A percentile compares a stretch with the other conserved stretches of the same genome.
Evolutionary conservation across 2,329 filamentous ascomycete species (phyloP).

Genomic region (Epichloe elymi): DNA sequence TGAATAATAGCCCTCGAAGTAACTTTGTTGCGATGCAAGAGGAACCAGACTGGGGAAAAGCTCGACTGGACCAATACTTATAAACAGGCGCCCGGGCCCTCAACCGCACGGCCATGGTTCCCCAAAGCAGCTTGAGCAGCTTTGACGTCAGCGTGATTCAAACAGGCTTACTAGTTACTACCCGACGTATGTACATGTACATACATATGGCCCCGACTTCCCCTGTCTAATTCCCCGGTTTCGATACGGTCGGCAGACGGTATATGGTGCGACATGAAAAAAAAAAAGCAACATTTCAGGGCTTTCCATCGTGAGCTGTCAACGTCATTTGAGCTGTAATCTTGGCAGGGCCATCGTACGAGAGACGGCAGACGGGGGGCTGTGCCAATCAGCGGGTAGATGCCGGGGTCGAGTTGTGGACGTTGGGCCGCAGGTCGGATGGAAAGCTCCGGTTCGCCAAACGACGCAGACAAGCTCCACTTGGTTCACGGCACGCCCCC

Average conservation of each 20-base stretch:
- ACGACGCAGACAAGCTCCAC: too few species aligned
- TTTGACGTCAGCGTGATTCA: neutral
- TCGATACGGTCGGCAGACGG: neutral
- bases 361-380: neutral
- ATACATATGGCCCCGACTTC: neutral
- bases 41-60: neutral
- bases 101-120: neutral
- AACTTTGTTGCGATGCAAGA: neutral
- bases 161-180: neutral
- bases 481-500: too few species aligned
- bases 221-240: neutral
- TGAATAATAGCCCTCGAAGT: too few species aligned
- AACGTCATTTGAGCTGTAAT: neutral
- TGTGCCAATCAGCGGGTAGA: neutral
- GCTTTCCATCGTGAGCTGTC: neutral
- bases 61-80: neutral
- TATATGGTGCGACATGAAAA: neutral
- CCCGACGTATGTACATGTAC: neutral
- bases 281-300: neutral
- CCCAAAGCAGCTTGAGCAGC: neutral
- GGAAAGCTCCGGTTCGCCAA: neutral
- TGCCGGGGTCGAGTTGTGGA: neutral
- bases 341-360: constrained; percentile 1
- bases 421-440: neutral
- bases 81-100: neutral